Evolutionary conservation across 75 land plant genomes (phyloP), one percentile per base, ranked within the genome.

Genomic region (Ceratopteris richardii): DNA sequence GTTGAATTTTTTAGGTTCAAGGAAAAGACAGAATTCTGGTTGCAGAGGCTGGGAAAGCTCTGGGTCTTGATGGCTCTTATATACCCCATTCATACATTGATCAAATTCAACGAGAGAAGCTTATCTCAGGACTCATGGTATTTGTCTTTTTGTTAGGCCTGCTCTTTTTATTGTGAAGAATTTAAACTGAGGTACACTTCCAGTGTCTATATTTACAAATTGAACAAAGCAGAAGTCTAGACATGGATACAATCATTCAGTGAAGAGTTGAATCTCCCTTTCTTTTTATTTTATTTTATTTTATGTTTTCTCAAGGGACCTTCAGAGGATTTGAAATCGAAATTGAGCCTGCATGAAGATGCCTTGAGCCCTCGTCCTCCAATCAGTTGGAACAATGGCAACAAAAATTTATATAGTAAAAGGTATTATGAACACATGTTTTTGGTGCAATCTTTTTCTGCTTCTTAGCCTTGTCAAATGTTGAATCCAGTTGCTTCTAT

Each of bases 71-170:
- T 31, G 90, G 90, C 40, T 78, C 86, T 54, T 90, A 83, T 56
- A 74, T 77, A 65, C 82, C 96, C 29, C 83, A 80, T 22, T 81
- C 96, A 40, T 90, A 90, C 50, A 90, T 90, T 10, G 92, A 90
- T 56, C 96, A 90, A 47, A 90, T 90, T 65, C 96, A 90, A 64
- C 80, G 84, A 57, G 92, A 87, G 62, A 87, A 84, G 67, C 88
- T 87, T 65, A 76, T 78, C 2, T 76, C 88, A 65, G 91, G 86
- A 56, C 75, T 87, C 29, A 73, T 77, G 80, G 89, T 85, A 85
- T 54, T n/a, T n/a, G n/a, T n/a, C n/a, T n/a, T n/a, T n/a, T n/a
- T n/a, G n/a, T n/a, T n/a, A n/a, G 63, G 26, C 13, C 12, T 21
- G 29, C 54, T 16, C 33, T 22, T 2, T 14, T 56, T 10, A 2